Evolutionary conservation across 2,329 filamentous ascomycete species (phyloP), one percentile per base, ranked within the genome.

Genomic region (Colletotrichum endophyticum): DNA sequence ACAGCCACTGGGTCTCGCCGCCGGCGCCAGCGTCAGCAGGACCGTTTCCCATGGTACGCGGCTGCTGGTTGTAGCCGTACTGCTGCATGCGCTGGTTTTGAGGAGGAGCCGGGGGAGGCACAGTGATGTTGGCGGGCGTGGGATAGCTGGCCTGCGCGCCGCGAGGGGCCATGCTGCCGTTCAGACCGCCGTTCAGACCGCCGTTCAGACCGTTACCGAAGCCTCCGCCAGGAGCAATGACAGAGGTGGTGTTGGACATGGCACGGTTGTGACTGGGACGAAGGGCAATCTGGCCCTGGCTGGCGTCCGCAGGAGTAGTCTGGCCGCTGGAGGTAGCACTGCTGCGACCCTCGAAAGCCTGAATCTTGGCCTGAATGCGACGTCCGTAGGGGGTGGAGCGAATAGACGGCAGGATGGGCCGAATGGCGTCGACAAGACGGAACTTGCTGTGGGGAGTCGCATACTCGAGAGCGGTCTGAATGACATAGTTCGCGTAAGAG

Each of bases 401-500:
- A 78, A 99, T 98, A 57, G 92, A 89, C 5, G 95, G 94, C 53
- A 99, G 88, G 77, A 98, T 93, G 1, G 96, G 95, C 53, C 96
- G 95, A 81, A 99, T 96, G 44, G 91, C 90, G 77, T 99, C 96
- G 62, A 98, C 93, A 59, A 99, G 90, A 63, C 92, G 92, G 75
- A 90, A 87, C 86, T 96, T 96, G 83, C 92, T 93, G 34, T 92
- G 89, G 8, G 91, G 89, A 71, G 96, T 95, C 15, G 95, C 92
- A 82, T 95, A 96, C 81, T 98, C 96, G 79, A 98, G 91, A 32
- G 97, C 96, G 53, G 97, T 99, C 89, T 99, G 97, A 53, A 99
- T 95, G 79, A 99, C 97, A 82, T 99, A 99, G 87, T 99, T 99
- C 84, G 95, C 97, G 82, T 95, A 99, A 0, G 94, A 95, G 85